phyloP scores from a whole-genome alignment of 441 rosid species.

The Geranium incanum region DNA sequence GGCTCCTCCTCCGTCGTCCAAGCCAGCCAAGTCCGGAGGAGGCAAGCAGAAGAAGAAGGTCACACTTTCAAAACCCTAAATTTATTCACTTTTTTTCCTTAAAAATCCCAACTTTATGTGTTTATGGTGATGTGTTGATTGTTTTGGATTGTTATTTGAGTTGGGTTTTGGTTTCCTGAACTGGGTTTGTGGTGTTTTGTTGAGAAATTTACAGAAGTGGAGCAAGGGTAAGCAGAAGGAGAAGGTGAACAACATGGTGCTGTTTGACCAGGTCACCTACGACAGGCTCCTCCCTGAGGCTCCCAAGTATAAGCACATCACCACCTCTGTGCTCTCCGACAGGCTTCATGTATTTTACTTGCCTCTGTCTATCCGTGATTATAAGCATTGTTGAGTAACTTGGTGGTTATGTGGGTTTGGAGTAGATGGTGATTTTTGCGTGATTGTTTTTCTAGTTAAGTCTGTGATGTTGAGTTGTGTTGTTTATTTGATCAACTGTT shows the following conservation, averaged over 20 bases:
- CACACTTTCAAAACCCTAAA: neutral
- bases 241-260: conserved; percentile 69
- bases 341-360: neutral
- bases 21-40: neutral
- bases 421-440: neutral
- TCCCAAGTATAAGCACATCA: conserved; percentile 30
- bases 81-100: neutral
- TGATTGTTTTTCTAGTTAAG: neutral
- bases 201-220: conserved; percentile 45
- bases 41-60: conserved; percentile 1
- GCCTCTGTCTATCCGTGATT: neutral
- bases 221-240: conserved; percentile 79
- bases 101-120: neutral
- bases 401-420: neutral
- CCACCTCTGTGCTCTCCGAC: neutral
- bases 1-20: neutral
- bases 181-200: neutral
- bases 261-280: conserved; percentile 38
- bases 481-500: too few relatives aligned
- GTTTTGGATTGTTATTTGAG: neutral
- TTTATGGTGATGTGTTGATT: neutral
- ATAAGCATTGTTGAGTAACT: neutral
- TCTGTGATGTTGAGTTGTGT: too few relatives aligned
- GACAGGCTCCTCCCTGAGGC: conserved; percentile 63
- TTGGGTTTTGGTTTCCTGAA: neutral